Percentiles rank a stretch among this genome's conserved stretches.
Conservation (phyloP, 768 basidiomycete genomes). For the Galerina marginata region DNA sequence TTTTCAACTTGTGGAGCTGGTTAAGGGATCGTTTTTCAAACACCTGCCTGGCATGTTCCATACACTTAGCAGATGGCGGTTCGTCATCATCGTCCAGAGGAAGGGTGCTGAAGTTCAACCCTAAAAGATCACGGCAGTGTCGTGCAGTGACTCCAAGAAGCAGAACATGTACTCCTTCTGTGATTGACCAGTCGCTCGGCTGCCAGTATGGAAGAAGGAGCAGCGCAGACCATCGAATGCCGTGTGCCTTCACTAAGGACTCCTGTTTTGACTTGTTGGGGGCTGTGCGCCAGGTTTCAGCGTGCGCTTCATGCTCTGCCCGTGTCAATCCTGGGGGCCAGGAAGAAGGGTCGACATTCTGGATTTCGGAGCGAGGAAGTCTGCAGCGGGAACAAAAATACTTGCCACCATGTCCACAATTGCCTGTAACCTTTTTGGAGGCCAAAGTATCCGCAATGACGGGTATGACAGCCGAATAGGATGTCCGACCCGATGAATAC, state of each 20-base stretch:
- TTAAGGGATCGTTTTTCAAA: background rate
- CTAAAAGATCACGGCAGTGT: constrained; percentile 34
- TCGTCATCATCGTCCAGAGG: constrained; percentile 2
- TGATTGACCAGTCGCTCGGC: constrained; percentile 40
- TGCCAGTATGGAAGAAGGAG: background rate
- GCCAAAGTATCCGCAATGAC: constrained; percentile 16
- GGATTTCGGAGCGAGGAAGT: background rate
- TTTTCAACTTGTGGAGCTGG: background rate
- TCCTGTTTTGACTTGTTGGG: background rate
- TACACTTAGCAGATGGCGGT: background rate
- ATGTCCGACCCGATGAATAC: background rate
- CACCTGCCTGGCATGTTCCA: background rate
- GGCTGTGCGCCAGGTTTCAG: background rate
- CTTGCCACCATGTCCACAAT: constrained; percentile 8
- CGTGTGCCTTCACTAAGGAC: background rate
- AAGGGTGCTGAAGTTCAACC: background rate
- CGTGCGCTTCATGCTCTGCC: constrained; percentile 22
- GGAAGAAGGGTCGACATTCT: background rate
- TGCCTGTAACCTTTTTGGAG: constrained; percentile 16
- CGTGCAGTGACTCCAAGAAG: constrained; percentile 35
- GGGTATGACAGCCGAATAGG: constrained; percentile 11
- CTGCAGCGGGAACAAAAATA: constrained; percentile 17
- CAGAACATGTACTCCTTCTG: constrained; percentile 10
- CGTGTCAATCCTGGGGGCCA: constrained; percentile 11
- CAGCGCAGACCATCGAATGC: background rate